Evolutionary conservation across 106 monocot species (phyloP).

Genomic region (Amphibolis antarctica): DNA sequence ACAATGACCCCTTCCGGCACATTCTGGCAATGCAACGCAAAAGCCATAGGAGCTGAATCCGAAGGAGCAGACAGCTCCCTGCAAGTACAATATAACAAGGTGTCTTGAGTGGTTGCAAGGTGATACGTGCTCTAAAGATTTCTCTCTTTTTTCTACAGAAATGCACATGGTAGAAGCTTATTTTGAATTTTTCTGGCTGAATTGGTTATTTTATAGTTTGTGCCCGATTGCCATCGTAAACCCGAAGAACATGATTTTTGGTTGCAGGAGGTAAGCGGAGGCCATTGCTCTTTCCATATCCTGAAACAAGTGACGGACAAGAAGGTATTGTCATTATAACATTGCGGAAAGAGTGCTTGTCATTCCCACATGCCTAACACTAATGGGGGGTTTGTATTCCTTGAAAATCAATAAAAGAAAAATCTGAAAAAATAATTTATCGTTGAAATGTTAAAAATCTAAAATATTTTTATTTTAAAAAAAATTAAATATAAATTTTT

Average conservation of each 20-base stretch:
- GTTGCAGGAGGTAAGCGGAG: slow-evolving; percentile 77
- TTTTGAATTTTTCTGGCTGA: too few relatives aligned
- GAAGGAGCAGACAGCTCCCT: slow-evolving; percentile 93
- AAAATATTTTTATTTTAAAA: too few relatives aligned
- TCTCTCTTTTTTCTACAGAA: background rate
- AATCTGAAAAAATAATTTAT: too few relatives aligned
- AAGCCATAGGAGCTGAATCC: slow-evolving; percentile 87
- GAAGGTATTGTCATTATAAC: slow-evolving; percentile 42
- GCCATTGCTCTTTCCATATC: slow-evolving; percentile 85
- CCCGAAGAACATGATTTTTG: too few relatives aligned
- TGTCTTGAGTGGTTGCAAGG: slow-evolving; percentile 6
- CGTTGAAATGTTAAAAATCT: too few relatives aligned
- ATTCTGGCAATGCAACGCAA: slow-evolving; percentile 91
- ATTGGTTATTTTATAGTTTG: too few relatives aligned
- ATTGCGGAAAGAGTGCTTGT: slow-evolving; percentile 42
- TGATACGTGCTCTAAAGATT: too few relatives aligned
- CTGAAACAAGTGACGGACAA: slow-evolving; percentile 98
- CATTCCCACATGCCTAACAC: background rate
- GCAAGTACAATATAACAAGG: slow-evolving; percentile 89
- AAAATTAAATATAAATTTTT: too few relatives aligned
- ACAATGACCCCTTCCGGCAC: slow-evolving; percentile 93
- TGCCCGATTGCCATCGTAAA: too few relatives aligned
- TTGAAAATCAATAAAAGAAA: too few relatives aligned
- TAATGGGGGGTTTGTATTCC: too few relatives aligned
- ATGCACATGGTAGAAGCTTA: too few relatives aligned